phyloP scores from a whole-genome alignment of 441 rosid genomes.

The Cnidoscolus chayamansa region DNA sequence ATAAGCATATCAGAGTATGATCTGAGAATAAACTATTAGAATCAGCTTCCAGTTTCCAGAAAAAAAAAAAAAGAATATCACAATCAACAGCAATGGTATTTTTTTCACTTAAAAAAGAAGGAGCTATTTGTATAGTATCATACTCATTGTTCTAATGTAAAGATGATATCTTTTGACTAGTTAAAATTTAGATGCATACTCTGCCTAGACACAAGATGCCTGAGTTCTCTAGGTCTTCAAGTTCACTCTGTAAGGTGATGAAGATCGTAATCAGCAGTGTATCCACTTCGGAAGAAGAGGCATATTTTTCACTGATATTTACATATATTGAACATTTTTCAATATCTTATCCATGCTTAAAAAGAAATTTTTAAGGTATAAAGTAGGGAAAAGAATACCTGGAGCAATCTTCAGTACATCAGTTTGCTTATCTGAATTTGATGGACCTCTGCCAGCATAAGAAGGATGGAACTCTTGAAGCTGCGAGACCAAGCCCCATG shows the following conservation, averaged over 20 bases:
- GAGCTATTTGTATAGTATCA: too few relatives aligned
- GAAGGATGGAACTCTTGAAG: slow-evolving; percentile 53
- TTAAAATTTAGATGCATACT: too few relatives aligned
- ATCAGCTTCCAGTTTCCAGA: background rate
- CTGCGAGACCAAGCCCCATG: slow-evolving; percentile 56
- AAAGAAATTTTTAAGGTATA: slow-evolving; percentile 2
- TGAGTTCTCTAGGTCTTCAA: too few relatives aligned
- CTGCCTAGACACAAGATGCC: too few relatives aligned
- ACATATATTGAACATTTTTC: background rate
- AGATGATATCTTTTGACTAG: too few relatives aligned
- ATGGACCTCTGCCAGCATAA: slow-evolving; percentile 47
- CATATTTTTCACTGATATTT: background rate
- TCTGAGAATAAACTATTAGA: background rate
- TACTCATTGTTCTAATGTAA: too few relatives aligned
- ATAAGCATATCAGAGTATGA: background rate
- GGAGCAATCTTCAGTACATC: slow-evolving; percentile 39
- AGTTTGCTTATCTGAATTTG: slow-evolving; percentile 49
- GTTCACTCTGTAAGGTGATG: too few relatives aligned
- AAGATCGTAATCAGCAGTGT: too few relatives aligned
- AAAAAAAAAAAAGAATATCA: background rate
- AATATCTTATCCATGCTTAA: slow-evolving; percentile 10
- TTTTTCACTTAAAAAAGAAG: background rate
- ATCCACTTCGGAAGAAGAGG: too few relatives aligned
- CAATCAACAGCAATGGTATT: background rate
- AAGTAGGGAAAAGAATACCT: slow-evolving; percentile 28